Evolutionary conservation across 164 flowering plant species (phyloP), one percentile per base, ranked within the genome.

Genomic region (Stephania cephalantha): DNA sequence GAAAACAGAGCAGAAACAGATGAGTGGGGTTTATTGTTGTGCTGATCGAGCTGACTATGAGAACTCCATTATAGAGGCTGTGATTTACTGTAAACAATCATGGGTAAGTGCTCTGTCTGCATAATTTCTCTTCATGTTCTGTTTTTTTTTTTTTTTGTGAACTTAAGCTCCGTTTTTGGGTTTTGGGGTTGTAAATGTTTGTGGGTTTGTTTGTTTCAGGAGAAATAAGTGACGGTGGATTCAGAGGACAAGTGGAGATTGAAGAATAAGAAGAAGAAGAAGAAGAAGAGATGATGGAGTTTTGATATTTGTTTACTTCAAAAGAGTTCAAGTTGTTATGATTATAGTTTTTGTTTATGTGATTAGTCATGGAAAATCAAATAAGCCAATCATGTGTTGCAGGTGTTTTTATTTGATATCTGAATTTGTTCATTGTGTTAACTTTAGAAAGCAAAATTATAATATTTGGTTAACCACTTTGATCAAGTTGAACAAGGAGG

Each of bases 51-150:
- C 35, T 55, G 67, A 55, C 9, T 35, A 13, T 72, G 67, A 72
- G 74, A 72, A 20, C 6, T 53, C 74, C 6, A 58, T 72, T 58
- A 45, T 31, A 12, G 74, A 58, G 8, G 74, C 74, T 30, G 68
- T 72, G 18, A 64, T 30, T 8, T 45, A 72, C 29, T 72, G 74
- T 68, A 72, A 58, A 35, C 61, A 45, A 58, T 72, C 74, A 42
- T 53, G 65, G 65, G 65, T 58, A 58, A 25, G 65, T 58, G n/a
- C 65, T 58, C n/a, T 58, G 7, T 50, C 18, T 20, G n/a, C 7
- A 58, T 1, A 58, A 58, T 58, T 6, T 58, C 22, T 58, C 8
- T 58, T 58, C 22, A 0, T 18, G n/a, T 17, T 9, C 65, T 15
- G 13, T 15, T 52, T 52, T 52, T 52, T 52, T 9, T 15, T 52